These are phyloP conservation scores for Tylopilus vinaceipallidus DNA, from an alignment of 768 basidiomycete species.

Conservation along the genomic window DNA sequence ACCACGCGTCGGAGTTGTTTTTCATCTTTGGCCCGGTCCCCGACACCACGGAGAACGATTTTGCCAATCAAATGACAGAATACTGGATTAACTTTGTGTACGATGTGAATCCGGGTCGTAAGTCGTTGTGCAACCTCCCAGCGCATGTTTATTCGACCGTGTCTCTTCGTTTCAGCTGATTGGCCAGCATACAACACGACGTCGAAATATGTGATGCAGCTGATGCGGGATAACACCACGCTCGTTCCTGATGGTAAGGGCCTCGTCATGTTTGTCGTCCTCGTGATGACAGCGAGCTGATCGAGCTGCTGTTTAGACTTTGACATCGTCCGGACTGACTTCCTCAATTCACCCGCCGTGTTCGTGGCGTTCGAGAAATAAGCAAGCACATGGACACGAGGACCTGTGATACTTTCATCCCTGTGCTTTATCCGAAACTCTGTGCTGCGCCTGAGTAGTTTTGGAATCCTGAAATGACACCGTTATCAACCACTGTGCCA, in stretches of 20 bases:
- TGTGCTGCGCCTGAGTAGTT: too few relatives aligned
- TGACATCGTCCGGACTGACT: too few relatives aligned
- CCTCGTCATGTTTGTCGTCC: background rate
- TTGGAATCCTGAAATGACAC: too few relatives aligned
- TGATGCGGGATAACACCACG: conserved; percentile 52
- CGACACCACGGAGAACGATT: conserved; percentile 39
- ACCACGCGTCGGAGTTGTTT: conserved; percentile 14
- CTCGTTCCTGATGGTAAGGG: conserved; percentile 48
- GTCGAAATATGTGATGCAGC: conserved; percentile 43
- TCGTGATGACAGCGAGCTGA: background rate
- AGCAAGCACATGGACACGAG: too few relatives aligned
- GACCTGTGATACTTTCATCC: too few relatives aligned
- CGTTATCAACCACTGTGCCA: too few relatives aligned
- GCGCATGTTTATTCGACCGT: background rate
- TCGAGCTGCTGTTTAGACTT: background rate
- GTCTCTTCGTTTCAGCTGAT: conserved; percentile 3
- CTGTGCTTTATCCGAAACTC: too few relatives aligned
- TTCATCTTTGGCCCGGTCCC: conserved; percentile 41
- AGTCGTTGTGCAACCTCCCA: conserved; percentile 14
- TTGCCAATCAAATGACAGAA: conserved; percentile 48
- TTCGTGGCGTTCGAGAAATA: conserved; percentile 19
- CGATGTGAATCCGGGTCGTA: conserved; percentile 56
- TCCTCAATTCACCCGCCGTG: conserved; percentile 6
- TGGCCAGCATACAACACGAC: conserved; percentile 46
- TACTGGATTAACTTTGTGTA: conserved; percentile 59